A percentile compares a stretch with the other conserved stretches of the same genome.
Conservation (phyloP, 805 yeast species). For the Ogataea paraovalis region DNA sequence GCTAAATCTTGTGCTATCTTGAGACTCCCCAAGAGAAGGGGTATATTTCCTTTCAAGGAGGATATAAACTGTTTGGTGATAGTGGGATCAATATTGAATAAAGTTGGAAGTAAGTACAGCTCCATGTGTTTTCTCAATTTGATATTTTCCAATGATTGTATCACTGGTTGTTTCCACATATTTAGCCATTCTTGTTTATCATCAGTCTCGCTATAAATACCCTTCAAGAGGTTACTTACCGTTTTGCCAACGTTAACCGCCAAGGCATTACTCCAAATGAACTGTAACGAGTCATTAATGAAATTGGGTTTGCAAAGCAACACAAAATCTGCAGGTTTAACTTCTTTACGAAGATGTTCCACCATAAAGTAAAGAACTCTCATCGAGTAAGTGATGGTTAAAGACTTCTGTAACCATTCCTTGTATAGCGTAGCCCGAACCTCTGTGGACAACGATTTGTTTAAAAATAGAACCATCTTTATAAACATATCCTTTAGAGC, state of each 20-base stretch:
- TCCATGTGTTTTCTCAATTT: conserved; percentile 45
- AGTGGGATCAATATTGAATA: conserved; percentile 50
- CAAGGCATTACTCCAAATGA: conserved; percentile 54
- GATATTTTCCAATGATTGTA: conserved; percentile 31
- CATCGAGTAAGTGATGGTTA: conserved; percentile 45
- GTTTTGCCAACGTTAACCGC: conserved; percentile 67
- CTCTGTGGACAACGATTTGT: conserved; percentile 6
- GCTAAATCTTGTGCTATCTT: conserved; percentile 62
- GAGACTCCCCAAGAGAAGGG: conserved; percentile 49
- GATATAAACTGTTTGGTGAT: conserved; percentile 33
- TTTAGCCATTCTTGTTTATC: conserved; percentile 38
- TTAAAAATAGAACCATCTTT: conserved; percentile 44
- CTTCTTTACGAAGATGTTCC: conserved; percentile 50
- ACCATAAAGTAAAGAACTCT: conserved; percentile 59
- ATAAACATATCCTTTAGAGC: conserved; percentile 58
- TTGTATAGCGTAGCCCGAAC: conserved; percentile 25
- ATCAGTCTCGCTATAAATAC: conserved; percentile 24
- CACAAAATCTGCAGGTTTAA: conserved; percentile 39
- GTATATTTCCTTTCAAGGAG: conserved; percentile 23
- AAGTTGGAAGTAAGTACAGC: conserved; percentile 55
- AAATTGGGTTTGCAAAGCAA: conserved; percentile 43
- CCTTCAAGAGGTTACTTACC: conserved; percentile 37
- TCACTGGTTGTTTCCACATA: conserved; percentile 45
- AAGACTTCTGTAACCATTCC: conserved; percentile 43
- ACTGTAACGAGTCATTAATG: conserved; percentile 40